Conservation (phyloP, 1,139 yeast species). For the Saccharomyces hybrid region DNA sequence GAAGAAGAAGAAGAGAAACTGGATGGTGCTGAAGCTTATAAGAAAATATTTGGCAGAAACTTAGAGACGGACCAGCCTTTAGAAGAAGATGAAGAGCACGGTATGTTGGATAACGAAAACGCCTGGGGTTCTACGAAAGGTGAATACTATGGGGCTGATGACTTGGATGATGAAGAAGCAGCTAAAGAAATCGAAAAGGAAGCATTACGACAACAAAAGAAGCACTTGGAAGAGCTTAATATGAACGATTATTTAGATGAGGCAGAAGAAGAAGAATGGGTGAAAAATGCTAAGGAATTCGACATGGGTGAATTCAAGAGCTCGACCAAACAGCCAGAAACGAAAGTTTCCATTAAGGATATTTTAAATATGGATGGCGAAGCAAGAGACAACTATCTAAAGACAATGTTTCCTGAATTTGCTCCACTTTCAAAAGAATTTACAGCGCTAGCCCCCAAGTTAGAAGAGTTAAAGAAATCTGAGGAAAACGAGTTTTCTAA, state of each 20-base stretch:
- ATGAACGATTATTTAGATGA: conserved; percentile 83
- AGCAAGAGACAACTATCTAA: conserved; percentile 44
- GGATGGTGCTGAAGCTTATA: conserved; percentile 38
- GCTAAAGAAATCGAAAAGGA: conserved; percentile 79
- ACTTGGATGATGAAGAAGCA: conserved; percentile 65
- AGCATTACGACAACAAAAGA: conserved; percentile 80
- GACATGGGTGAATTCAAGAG: conserved; percentile 35
- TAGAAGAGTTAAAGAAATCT: conserved; percentile 34
- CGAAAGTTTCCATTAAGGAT: conserved; percentile 24
- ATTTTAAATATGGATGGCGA: conserved; percentile 33
- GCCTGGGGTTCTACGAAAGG: conserved; percentile 77
- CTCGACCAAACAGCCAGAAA: conserved; percentile 35
- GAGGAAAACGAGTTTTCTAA: conserved; percentile 35
- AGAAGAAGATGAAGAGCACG: conserved; percentile 39
- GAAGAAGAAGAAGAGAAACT: conserved; percentile 42
- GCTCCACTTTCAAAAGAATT: conserved; percentile 68
- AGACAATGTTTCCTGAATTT: conserved; percentile 75
- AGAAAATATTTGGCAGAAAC: conserved; percentile 34
- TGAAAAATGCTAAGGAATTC: conserved; percentile 37
- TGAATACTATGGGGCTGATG: conserved; percentile 82
- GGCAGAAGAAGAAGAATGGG: conserved; percentile 72
- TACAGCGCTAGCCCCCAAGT: conserved; percentile 38
- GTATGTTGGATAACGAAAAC: conserved; percentile 47
- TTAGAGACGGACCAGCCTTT: conserved; percentile 34
- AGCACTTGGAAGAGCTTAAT: conserved; percentile 70